These are phyloP conservation scores for Boletus reticuloceps DNA, from an alignment of 768 basidiomycete genomes.

Conservation along the genomic window DNA sequence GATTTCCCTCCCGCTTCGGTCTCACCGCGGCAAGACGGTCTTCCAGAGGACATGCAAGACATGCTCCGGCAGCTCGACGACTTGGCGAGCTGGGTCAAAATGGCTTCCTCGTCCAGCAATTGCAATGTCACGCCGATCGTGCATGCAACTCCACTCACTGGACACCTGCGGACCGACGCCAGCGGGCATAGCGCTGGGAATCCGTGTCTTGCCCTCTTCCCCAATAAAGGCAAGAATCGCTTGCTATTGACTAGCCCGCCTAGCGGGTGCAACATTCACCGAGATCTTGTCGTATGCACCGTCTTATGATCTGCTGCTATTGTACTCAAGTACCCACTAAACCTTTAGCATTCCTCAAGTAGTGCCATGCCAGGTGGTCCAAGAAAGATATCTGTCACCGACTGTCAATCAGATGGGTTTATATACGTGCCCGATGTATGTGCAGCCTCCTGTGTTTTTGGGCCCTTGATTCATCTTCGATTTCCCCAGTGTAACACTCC, in stretches of 20 bases:
- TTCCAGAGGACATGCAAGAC: constrained; percentile 28
- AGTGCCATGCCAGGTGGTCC: not conserved
- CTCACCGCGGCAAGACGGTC: constrained; percentile 7
- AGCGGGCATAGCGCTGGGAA: not conserved
- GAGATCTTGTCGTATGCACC: constrained; percentile 12
- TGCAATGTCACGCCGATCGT: not conserved
- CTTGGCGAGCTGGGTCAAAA: constrained; percentile 26
- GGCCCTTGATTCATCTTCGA: not conserved
- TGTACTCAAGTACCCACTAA: constrained; percentile 2
- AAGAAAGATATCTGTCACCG: not conserved
- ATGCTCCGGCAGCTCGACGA: constrained; percentile 27
- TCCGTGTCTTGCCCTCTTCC: not conserved
- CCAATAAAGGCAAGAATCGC: constrained; percentile 25
- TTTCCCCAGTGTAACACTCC: constrained; percentile 21
- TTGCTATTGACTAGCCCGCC: not conserved
- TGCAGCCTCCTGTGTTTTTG: not conserved
- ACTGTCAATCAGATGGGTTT: constrained; percentile 16
- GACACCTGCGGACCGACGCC: not conserved
- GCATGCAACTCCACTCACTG: not conserved
- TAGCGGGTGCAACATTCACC: not conserved
- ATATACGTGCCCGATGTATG: constrained; percentile 30
- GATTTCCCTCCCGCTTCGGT: not conserved
- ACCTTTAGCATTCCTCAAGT: constrained; percentile 10
- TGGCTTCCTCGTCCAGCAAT: constrained; percentile 16
- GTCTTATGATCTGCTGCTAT: not conserved